A percentile compares a stretch with the other conserved stretches of the same genome.
Evolutionary conservation across 1,284 basidiomycete species (phyloP).

Genomic region (Hemileccinum hortonii): DNA sequence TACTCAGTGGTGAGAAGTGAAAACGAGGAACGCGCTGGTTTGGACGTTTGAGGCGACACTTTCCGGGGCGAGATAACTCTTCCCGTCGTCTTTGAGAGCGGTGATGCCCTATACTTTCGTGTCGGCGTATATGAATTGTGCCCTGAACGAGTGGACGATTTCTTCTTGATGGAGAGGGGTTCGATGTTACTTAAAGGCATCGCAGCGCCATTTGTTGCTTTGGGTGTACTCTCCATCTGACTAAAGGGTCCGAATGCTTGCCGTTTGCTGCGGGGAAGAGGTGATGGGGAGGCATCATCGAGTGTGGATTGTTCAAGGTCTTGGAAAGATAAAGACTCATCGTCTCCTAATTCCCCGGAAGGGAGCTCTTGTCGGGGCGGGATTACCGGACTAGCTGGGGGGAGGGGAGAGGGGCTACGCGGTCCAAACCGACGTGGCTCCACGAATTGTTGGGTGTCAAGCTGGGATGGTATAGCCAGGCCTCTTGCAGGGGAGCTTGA

Average conservation of each 20-base stretch:
- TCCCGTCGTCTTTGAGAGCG: conserved; percentile 44
- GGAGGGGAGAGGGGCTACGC: conserved; percentile 66
- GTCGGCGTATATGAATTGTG: conserved; percentile 42
- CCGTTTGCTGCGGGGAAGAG: conserved; percentile 66
- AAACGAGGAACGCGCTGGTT: conserved; percentile 18
- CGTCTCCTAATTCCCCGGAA: conserved; percentile 44
- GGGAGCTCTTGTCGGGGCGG: conserved; percentile 34
- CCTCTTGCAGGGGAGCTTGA: conserved; percentile 30
- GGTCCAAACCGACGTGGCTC: conserved; percentile 69
- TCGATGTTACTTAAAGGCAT: conserved; percentile 43
- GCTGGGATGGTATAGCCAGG: conserved; percentile 22
- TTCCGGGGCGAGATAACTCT: conserved; percentile 51
- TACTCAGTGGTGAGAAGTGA: conserved; percentile 33
- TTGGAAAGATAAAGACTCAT: conserved; percentile 39
- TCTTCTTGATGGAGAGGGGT: conserved; percentile 80
- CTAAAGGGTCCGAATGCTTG: conserved; percentile 56
- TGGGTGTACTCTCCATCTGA: conserved; percentile 52
- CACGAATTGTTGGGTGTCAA: conserved; percentile 40
- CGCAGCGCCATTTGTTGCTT: conserved; percentile 29
- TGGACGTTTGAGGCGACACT: conserved; percentile 52
- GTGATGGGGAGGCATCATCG: conserved; percentile 37
- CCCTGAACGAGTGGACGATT: conserved; percentile 51
- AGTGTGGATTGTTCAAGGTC: conserved; percentile 28
- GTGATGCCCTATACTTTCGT: conserved; percentile 49
- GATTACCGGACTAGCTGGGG: conserved; percentile 42